A percentile compares a stretch with the other conserved stretches of the same genome.
These are phyloP conservation scores for Austroboletus niveus DNA, from an alignment of 1,284 basidiomycete genomes.

Conservation along the genomic window DNA sequence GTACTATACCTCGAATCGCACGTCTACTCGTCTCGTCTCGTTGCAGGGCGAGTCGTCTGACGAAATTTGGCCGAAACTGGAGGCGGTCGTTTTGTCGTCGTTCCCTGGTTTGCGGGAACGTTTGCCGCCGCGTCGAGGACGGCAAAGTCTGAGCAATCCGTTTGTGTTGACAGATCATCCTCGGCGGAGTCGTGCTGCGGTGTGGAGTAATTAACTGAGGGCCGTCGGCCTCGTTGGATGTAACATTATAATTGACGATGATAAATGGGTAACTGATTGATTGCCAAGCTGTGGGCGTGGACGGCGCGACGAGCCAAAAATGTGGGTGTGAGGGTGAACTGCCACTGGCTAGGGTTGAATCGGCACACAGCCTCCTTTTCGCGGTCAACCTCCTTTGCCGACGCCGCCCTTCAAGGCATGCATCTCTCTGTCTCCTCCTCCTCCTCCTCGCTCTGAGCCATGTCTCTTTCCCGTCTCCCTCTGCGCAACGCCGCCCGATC, in stretches of 20 bases:
- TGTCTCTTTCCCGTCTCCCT: conserved; percentile 6
- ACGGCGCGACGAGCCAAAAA: neutral
- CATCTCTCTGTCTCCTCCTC: neutral
- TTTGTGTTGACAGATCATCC: conserved; percentile 22
- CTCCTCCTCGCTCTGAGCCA: neutral
- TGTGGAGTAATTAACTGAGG: conserved; percentile 17
- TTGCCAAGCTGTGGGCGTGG: neutral
- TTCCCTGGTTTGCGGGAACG: conserved; percentile 60
- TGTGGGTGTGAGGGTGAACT: neutral
- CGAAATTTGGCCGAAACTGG: conserved; percentile 89
- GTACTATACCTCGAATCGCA: conserved; percentile 61
- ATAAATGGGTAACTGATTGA: neutral
- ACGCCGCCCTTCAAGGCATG: conserved; percentile 22
- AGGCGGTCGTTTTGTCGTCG: conserved; percentile 52
- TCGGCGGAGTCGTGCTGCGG: conserved; percentile 1
- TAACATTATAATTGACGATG: conserved; percentile 14
- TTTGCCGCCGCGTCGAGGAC: conserved; percentile 38
- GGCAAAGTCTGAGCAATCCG: conserved; percentile 50
- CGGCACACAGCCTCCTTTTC: conserved; percentile 8
- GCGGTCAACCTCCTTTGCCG: neutral
- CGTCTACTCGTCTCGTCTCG: conserved; percentile 53
- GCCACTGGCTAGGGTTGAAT: neutral
- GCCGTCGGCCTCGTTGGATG: conserved; percentile 45
- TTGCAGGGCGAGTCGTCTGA: conserved; percentile 85
- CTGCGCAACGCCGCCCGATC: conserved; percentile 12